Base-by-base conservation (phyloP, 805 yeast genomes). In the Yarrowia keelungensis region DNA sequence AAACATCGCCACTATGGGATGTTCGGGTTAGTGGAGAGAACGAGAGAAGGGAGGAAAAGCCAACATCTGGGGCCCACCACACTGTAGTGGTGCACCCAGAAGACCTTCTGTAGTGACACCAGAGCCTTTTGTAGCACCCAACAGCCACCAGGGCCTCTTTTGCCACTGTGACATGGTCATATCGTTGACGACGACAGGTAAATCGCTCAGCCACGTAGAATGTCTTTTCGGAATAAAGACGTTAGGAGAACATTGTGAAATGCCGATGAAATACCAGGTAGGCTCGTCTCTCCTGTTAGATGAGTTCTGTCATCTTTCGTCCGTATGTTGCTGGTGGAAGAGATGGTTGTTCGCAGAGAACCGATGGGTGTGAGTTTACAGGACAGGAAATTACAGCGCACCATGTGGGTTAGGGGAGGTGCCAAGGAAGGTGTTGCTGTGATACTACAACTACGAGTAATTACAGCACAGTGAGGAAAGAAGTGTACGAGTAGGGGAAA, bases 1-100 rank as follows among this genome's bases (percentile, higher is more conserved):
- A 15, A 42, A 39, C 45, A 39, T 38, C 59, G 39, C 59, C 45
- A 53, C 59, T 53, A 53, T 53, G 59, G 59, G 59, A 38, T 39
- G 59, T 38, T 15, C 32, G 32, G 16, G 12, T 16, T 12, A 12
- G 42, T 32, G 38, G 19, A 3, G n/a, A 14, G 36, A 14, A 26
- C 32, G 32, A 26, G 32, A 26, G 32, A 26, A 26, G 32, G 7
- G 32, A 26, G 7, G 7, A 1, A 26, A 5, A 26, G 32, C 7
- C 32, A 3, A 26, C 32, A 26, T 26, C 32, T 26, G 32, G 7
- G 9, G 9, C 16, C 16, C 16, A 12, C 51, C 3, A 26, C 32
- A 26, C 7, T 5, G 56, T 35, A 50, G 15, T 36, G 43, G 10
- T 11, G 16, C 14, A 5, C 7, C 32, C 32, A 26, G 32, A 5